Percentiles rank a stretch among this genome's conserved stretches.
Conservation (phyloP, 805 yeast species). For the Ogataea naganishii region DNA sequence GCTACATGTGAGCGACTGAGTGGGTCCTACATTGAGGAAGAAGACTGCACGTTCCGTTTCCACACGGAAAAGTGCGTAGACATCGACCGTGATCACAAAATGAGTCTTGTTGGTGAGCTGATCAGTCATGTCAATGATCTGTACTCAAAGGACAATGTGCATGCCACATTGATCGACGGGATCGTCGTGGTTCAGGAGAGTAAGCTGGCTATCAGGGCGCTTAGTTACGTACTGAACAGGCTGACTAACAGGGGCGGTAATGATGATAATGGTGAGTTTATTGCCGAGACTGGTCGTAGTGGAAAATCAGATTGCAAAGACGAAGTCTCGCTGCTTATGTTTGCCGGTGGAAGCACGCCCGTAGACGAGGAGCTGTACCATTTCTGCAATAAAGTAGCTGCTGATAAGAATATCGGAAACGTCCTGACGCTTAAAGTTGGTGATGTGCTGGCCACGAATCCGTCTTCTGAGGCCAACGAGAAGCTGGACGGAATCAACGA, state of each 20-base stretch:
- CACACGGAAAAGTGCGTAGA: constrained; percentile 64
- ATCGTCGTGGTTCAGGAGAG: constrained; percentile 66
- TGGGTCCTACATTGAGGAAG: constrained; percentile 62
- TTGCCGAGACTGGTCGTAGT: constrained; percentile 3
- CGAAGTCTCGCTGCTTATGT: constrained; percentile 35
- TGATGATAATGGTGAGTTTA: constrained; percentile 6
- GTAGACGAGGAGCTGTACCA: constrained; percentile 63
- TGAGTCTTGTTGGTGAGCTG: constrained; percentile 70
- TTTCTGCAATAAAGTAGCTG: constrained; percentile 34
- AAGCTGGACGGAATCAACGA: constrained; percentile 66
- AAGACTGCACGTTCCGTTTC: constrained; percentile 70
- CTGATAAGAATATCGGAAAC: constrained; percentile 28
- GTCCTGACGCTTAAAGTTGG: constrained; percentile 59
- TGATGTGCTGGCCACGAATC: constrained; percentile 32
- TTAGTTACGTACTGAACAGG: constrained; percentile 40
- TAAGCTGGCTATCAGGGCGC: constrained; percentile 47
- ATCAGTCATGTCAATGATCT: constrained; percentile 78
- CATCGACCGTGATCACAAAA: constrained; percentile 52
- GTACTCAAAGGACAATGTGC: constrained; percentile 54
- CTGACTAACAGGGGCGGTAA: constrained; percentile 17
- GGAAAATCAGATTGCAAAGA: too few species aligned
- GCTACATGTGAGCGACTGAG: constrained; percentile 71
- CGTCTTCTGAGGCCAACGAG: constrained; percentile 42
- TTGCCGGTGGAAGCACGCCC: constrained; percentile 60
- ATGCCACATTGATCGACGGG: constrained; percentile 66